A percentile compares a stretch with the other conserved stretches of the same genome.
Conservation (phyloP, 2,329 filamentous ascomycete genomes). For the Lanzia echinophila region DNA sequence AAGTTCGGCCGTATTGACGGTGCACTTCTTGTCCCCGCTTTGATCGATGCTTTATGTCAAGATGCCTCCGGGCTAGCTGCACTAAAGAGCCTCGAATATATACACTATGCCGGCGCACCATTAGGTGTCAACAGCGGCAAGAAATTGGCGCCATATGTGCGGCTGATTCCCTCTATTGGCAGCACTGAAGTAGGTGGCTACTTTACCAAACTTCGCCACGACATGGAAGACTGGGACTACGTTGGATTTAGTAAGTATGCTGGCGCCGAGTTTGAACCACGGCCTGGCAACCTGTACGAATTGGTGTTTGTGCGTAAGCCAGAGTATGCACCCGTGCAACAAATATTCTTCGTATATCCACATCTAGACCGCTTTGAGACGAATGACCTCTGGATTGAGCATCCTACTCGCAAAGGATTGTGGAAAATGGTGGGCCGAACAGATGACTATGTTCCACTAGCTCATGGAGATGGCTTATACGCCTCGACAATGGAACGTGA, state of each 20-base stretch:
- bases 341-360: not conserved
- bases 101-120: not conserved
- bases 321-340: not conserved
- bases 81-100: not conserved
- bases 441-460: conserved; percentile 6
- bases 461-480: conserved; percentile 7
- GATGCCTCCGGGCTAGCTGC: not conserved
- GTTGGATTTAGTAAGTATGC: not conserved
- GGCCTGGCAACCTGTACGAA: not conserved
- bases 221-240: not conserved
- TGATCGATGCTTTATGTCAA: not conserved
- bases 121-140: not conserved
- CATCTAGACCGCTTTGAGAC: not conserved
- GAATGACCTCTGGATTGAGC: conserved; percentile 10
- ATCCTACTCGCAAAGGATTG: conserved; percentile 8
- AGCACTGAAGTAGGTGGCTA: conserved; percentile 2
- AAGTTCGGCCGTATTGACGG: not conserved
- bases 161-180: not conserved
- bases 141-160: not conserved
- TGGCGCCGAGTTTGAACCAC: not conserved
- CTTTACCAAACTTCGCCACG: not conserved
- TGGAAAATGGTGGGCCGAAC: conserved; percentile 10
- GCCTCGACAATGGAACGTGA: not conserved
- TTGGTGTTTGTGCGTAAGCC: not conserved
- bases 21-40: not conserved